Evolutionary conservation across 2,329 filamentous ascomycete genomes (phyloP).

Genomic region (Aquanectria penicillioides): DNA sequence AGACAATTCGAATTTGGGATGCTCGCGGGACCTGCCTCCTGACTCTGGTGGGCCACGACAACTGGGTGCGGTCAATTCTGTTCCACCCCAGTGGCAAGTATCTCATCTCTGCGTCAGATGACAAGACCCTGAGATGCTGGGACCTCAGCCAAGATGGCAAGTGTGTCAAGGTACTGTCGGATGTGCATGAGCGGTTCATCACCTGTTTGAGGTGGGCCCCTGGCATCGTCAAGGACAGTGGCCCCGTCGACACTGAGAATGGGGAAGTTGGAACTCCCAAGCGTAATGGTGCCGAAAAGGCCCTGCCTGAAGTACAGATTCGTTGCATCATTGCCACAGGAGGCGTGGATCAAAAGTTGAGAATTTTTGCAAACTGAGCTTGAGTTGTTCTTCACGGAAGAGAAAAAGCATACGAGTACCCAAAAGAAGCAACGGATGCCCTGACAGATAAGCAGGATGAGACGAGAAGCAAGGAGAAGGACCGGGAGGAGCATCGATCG

Average conservation of each 20-base stretch:
- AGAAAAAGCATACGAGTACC: neutral
- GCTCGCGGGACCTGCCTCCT: constrained; percentile 85
- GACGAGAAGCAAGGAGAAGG: constrained; percentile 8
- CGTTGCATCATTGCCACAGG: constrained; percentile 24
- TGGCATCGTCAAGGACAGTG: constrained; percentile 35
- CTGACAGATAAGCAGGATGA: neutral
- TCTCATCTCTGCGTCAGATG: constrained; percentile 84
- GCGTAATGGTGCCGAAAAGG: constrained; percentile 17
- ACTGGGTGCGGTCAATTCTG: constrained; percentile 87
- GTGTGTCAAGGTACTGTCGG: constrained; percentile 83
- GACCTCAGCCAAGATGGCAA: constrained; percentile 90
- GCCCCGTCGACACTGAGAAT: constrained; percentile 25
- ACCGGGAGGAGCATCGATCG: neutral
- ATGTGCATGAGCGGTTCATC: constrained; percentile 85
- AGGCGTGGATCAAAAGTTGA: constrained; percentile 22
- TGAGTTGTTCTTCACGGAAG: neutral
- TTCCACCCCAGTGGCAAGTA: constrained; percentile 96
- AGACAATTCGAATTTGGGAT: constrained; percentile 91
- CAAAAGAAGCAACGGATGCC: neutral
- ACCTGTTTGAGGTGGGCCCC: constrained; percentile 91
- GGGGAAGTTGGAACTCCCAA: constrained; percentile 36
- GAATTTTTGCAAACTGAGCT: constrained; percentile 22
- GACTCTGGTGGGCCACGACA: constrained; percentile 88
- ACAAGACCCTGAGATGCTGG: constrained; percentile 94
- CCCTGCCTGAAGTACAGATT: constrained; percentile 16